Percentiles rank a stretch among this genome's conserved stretches.
Conservation (phyloP, 1,284 basidiomycete genomes). For the Neolentinus lepideus region DNA sequence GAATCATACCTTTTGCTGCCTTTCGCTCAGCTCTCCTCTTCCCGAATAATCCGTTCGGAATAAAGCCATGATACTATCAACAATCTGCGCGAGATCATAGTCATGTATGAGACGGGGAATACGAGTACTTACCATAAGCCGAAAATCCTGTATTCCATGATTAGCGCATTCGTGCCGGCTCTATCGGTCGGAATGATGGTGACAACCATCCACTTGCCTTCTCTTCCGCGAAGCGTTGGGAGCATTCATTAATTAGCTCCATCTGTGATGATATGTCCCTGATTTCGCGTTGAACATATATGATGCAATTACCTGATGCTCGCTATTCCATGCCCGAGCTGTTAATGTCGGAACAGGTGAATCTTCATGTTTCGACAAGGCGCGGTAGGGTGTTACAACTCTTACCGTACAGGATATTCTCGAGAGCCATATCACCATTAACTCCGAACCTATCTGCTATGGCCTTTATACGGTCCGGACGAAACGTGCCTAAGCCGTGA, state of each 20-base stretch:
- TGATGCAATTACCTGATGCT: conserved; percentile 58
- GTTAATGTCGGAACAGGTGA: not conserved
- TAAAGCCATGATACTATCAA: conserved; percentile 93
- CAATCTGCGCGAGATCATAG: conserved; percentile 45
- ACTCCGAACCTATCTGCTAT: conserved; percentile 91
- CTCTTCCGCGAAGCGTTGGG: conserved; percentile 75
- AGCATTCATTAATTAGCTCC: conserved; percentile 84
- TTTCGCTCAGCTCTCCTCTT: conserved; percentile 85
- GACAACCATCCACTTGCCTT: conserved; percentile 26
- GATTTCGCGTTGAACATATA: not conserved
- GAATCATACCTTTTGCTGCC: conserved; percentile 76
- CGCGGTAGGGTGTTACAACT: no score
- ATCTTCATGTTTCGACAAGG: no score
- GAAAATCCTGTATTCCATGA: conserved; percentile 38
- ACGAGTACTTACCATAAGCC: conserved; percentile 46
- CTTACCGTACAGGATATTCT: conserved; percentile 79
- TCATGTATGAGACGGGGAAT: not conserved
- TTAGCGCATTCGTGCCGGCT: not conserved
- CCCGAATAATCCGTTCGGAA: conserved; percentile 92
- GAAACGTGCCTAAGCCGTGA: conserved; percentile 67
- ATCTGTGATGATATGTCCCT: conserved; percentile 37
- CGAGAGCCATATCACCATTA: conserved; percentile 78
- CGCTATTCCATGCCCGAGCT: conserved; percentile 83
- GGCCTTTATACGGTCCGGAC: conserved; percentile 83
- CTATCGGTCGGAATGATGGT: not conserved